These are phyloP conservation scores for Candida xiaguanensis DNA, from an alignment of 805 yeast species.

Conservation along the genomic window DNA sequence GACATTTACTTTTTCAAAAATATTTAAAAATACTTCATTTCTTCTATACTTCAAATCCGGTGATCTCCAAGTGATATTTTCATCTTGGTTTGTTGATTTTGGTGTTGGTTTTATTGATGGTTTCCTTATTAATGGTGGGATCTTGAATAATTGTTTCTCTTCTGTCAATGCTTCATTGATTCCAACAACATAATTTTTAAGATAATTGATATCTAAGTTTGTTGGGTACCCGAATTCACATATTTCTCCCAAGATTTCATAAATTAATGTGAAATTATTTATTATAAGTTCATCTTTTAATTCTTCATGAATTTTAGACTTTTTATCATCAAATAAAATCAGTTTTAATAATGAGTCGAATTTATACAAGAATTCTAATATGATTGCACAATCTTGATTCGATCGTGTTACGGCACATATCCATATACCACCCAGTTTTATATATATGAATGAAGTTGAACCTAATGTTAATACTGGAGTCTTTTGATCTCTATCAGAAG, in stretches of 20 bases:
- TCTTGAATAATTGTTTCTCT: constrained; percentile 17
- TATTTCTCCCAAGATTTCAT: constrained; percentile 74
- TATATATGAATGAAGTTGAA: constrained; percentile 84
- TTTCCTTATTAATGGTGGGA: constrained; percentile 8
- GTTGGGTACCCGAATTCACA: constrained; percentile 79
- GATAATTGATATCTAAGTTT: constrained; percentile 47
- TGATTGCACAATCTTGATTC: constrained; percentile 77
- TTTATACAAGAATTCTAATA: constrained; percentile 74
- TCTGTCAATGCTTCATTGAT: constrained; percentile 10
- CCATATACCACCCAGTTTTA: constrained; percentile 63
- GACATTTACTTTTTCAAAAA: constrained; percentile 70
- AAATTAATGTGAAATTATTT: constrained; percentile 63
- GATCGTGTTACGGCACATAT: constrained; percentile 86
- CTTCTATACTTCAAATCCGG: constrained; percentile 71
- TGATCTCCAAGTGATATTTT: constrained; percentile 61
- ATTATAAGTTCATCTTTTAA: constrained; percentile 42
- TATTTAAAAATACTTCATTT: constrained; percentile 75
- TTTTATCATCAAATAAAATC: constrained; percentile 13
- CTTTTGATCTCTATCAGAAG: constrained; percentile 16
- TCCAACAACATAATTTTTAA: constrained; percentile 15
- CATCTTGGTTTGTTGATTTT: constrained; percentile 5
- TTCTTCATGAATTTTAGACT: constrained; percentile 7
- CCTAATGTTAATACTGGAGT: constrained; percentile 72
- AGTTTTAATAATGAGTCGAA: constrained; percentile 51
- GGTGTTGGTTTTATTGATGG: constrained; percentile 10